Base-by-base conservation (phyloP, 2,329 filamentous ascomycete species). In the Aspergillus candidus region DNA sequence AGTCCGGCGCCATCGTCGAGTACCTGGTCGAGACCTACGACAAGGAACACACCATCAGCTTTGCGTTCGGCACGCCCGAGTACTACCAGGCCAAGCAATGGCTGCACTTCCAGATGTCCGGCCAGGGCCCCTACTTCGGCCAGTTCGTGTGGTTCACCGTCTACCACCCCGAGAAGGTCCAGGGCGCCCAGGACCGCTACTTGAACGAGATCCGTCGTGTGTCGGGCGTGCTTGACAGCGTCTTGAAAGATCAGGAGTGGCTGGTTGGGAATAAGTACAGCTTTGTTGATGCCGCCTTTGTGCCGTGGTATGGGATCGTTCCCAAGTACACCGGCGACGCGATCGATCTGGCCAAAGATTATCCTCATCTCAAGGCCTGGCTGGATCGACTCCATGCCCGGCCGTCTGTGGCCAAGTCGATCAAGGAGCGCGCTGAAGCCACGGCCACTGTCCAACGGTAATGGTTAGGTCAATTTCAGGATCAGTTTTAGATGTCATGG, bases 91-190 rank as follows among this genome's bases (percentile, higher is more conserved):
- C 65, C 4, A 67, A 67, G 46, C 69, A 72, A 33, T 75, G 69
- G 65, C 62, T 75, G 4, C 65, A 64, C 52, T 73, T 67, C 56
- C 71, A 75, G 55, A 58, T 59, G 33, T 63, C 63, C 2, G 72
- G 72, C 6, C 72, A 75, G 49, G 72, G 72, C 1, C 72, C 72
- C 0, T 75, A 75, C 52, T 75, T 66, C 46, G 74, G 73, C 11
- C 72, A 75, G 53, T 59, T 58, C 0, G 60, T 57, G 22, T 75
- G 71, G 71, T 75, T 72, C 56, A 54, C 36, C 7, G 18, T 41
- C 7, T 69, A 65, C 44, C 67, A 74, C 54, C 57, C 56, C 0
- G 71, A 76, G 44, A 69, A 68, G 48, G 30, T 74, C 14, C 60
- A 56, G 0, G 67, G 62, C 12, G 72, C 70, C 4, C 56, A 69